Evolutionary conservation across 1,284 basidiomycete species (phyloP), one percentile per base, ranked within the genome.

Genomic region (Cutaneotrichosporon sp.): DNA sequence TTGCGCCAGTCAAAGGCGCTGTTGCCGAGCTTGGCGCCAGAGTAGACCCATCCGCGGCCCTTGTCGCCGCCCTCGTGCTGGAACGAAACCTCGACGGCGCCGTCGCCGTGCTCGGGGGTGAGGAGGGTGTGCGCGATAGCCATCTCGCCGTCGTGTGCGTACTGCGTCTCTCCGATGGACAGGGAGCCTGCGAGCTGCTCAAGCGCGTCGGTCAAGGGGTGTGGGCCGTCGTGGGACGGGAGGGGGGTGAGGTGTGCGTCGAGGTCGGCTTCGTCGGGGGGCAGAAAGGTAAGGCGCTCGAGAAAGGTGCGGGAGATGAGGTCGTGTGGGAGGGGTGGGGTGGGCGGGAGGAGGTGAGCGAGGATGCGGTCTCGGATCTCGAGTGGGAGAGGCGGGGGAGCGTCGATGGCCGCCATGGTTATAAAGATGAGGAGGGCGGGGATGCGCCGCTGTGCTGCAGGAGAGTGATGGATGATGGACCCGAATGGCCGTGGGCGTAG

Each of bases 161-260:
- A 67, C 49, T 64, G 33, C 22, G 60, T 55, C 22, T 56, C 27
- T 42, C 13, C 16, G 50, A 63, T 45, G n/a, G 46, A 25, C 31
- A 50, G 2, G 56, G 45, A 24, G 31, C 57, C 38, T 1, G 47
- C 20, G 3, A 61, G 43, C 10, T 25, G 38, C 16, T 31, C 24
- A 20, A 66, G 62, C 7, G 65, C 59, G 6, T 13, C 14, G 25
- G 56, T 25, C 29, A 67, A 56, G 5, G 66, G 57, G 60, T 62
- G 29, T 9, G 62, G 58, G 24, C 22, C 31, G 33, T 10, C 38
- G 29, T 56, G 53, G 34, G 22, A 16, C 9, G 75, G 70, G 56
- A 66, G 67, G n/a, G 76, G 73, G 5, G 72, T 64, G 36, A 80
- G 67, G 54, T 72, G 71, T 2, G 71, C 67, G 67, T 80, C 77